Evolutionary conservation across 148 eudicot species (phyloP).

Genomic region (Linanthus parryae): DNA sequence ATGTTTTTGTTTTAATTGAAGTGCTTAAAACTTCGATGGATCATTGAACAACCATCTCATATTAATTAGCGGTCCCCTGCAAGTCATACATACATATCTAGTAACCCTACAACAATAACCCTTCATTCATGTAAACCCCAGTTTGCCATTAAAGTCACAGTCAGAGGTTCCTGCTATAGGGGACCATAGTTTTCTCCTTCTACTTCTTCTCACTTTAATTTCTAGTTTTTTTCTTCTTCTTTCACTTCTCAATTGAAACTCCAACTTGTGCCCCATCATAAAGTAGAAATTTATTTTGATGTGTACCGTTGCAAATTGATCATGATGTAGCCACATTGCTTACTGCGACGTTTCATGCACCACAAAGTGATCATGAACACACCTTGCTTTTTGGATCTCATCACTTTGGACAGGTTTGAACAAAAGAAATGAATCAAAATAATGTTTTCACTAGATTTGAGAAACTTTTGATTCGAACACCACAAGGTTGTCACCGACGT

Average conservation of each 20-base stretch:
- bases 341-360: too few relatives aligned
- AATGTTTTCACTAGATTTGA: too few relatives aligned
- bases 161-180: constrained; percentile 11
- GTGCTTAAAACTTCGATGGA: constrained; percentile 3
- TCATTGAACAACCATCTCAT: constrained; percentile 5
- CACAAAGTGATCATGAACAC: too few relatives aligned
- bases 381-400: too few relatives aligned
- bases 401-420: too few relatives aligned
- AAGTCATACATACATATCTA: neutral
- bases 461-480: too few relatives aligned
- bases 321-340: too few relatives aligned
- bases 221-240: constrained; percentile 1
- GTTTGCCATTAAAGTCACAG: constrained; percentile 41
- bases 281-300: constrained; percentile 21
- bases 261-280: constrained; percentile 15
- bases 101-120: constrained; percentile 45
- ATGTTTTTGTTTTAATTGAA: constrained; percentile 7
- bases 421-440: too few relatives aligned
- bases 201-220: neutral
- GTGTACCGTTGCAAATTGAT: constrained; percentile 16
- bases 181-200: neutral
- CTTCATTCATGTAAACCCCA: constrained; percentile 53
- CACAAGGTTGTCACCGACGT: too few relatives aligned
- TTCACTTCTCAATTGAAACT: constrained; percentile 5
- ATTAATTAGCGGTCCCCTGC: constrained; percentile 12